These are phyloP conservation scores for Fraxinus pennsylvanica DNA, from an alignment of 257 asterid genomes.

Conservation along the genomic window DNA sequence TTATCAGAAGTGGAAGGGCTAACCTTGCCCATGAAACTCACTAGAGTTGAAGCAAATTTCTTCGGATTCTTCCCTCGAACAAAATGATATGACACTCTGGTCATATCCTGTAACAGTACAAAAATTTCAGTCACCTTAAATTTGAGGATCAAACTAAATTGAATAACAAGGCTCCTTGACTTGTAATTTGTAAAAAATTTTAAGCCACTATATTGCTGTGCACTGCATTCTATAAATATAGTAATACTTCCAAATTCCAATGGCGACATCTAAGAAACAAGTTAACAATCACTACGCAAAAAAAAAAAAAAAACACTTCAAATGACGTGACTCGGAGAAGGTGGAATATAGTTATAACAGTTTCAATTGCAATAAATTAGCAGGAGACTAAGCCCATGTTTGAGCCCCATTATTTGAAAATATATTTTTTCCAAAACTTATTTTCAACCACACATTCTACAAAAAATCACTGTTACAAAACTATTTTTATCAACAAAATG, in stretches of 20 bases:
- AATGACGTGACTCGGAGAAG: background rate
- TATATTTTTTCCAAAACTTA: too few species aligned
- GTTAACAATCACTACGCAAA: background rate
- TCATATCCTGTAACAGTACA: conserved; percentile 73
- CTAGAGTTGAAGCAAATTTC: conserved; percentile 82
- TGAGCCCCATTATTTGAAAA: too few species aligned
- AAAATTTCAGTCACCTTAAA: conserved; percentile 3
- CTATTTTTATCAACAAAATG: too few species aligned
- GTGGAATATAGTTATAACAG: background rate
- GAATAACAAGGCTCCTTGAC: background rate
- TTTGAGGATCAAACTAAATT: background rate
- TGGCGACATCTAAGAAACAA: background rate
- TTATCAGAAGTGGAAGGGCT: conserved; percentile 22
- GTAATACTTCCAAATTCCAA: background rate
- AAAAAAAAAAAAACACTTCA: background rate
- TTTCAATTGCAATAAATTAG: background rate
- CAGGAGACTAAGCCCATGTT: background rate
- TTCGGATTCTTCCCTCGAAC: conserved; percentile 79
- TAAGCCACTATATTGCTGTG: background rate
- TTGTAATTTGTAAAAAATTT: background rate
- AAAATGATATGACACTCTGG: conserved; percentile 82
- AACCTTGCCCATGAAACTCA: conserved; percentile 94
- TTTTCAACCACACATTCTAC: too few species aligned
- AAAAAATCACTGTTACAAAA: too few species aligned
- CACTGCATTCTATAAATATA: background rate